Percentiles rank a stretch among this genome's conserved stretches.
Conservation (phyloP, 1,139 yeast species). For the Debaryomyces singareniensis region DNA sequence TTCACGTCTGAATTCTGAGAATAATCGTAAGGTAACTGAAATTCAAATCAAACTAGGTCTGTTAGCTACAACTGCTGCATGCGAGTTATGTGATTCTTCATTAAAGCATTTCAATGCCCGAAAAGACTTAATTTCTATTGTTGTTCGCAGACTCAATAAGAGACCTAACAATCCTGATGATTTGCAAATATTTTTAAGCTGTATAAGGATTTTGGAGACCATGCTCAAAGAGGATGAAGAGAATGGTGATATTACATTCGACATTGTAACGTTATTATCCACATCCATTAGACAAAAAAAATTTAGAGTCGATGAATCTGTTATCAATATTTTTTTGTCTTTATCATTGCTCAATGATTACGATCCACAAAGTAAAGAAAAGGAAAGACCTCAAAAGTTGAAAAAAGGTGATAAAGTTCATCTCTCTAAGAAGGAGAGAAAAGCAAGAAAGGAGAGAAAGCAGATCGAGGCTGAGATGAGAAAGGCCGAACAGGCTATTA, state of each 20-base stretch:
- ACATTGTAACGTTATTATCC: constrained; percentile 58
- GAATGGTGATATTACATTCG: constrained; percentile 76
- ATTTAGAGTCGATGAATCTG: constrained; percentile 79
- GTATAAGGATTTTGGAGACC: constrained; percentile 60
- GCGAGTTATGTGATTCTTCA: constrained; percentile 59
- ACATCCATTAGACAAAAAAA: constrained; percentile 70
- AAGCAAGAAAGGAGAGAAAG: constrained; percentile 79
- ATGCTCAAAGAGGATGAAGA: constrained; percentile 65
- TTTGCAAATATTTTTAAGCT: constrained; percentile 46
- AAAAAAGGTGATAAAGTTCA: constrained; percentile 87
- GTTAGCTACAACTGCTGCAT: constrained; percentile 67
- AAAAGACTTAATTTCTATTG: constrained; percentile 58
- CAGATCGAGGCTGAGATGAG: constrained; percentile 85
- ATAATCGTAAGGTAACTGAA: constrained; percentile 29
- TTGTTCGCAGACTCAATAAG: constrained; percentile 60
- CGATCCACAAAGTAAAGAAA: constrained; percentile 52
- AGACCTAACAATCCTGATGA: constrained; percentile 43
- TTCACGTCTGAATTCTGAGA: constrained; percentile 33
- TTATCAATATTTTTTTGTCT: constrained; percentile 66
- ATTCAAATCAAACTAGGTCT: constrained; percentile 45
- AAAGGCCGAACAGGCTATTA: constrained; percentile 79
- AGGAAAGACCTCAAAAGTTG: constrained; percentile 39
- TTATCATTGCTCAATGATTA: constrained; percentile 74
- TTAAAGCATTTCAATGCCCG: constrained; percentile 79
- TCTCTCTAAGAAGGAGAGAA: constrained; percentile 79